Conservation (phyloP, 139 green algal species). For the Astrephomene gubernaculifera region DNA sequence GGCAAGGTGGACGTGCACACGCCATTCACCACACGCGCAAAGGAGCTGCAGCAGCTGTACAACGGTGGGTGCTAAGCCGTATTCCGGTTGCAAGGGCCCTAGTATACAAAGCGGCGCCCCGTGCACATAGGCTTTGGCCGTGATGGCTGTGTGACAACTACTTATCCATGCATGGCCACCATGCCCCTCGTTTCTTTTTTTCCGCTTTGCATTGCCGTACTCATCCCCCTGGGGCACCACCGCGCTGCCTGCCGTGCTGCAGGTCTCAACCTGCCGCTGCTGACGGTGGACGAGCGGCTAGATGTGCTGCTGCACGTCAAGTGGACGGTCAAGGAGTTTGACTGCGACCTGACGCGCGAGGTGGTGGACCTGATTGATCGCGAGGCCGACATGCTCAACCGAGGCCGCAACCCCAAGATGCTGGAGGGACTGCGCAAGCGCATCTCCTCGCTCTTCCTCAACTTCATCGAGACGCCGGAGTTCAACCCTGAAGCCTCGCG, state of each 20-base stretch:
- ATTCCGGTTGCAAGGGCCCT: too few relatives aligned
- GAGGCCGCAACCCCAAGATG: constrained; percentile 56
- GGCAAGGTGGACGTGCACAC: constrained; percentile 82
- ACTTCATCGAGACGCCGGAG: constrained; percentile 84
- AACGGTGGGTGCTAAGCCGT: constrained; percentile 72
- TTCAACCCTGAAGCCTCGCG: constrained; percentile 75
- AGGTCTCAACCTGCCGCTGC: constrained; percentile 60
- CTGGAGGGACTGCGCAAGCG: constrained; percentile 83
- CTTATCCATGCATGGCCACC: too few relatives aligned
- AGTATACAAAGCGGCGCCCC: too few relatives aligned
- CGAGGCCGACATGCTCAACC: constrained; percentile 89
- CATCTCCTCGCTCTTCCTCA: constrained; percentile 81
- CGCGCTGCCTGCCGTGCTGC: neutral
- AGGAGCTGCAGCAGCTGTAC: constrained; percentile 87
- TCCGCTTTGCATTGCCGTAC: too few relatives aligned
- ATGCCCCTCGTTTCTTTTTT: neutral
- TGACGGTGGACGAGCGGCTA: constrained; percentile 82
- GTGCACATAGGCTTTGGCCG: too few relatives aligned
- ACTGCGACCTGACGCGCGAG: constrained; percentile 85
- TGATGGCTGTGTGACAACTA: too few relatives aligned
- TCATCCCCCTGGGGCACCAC: too few relatives aligned
- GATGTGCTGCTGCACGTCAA: constrained; percentile 93
- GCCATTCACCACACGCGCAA: constrained; percentile 81
- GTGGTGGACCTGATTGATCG: constrained; percentile 87
- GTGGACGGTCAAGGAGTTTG: constrained; percentile 87